phyloP scores from a whole-genome alignment of 257 asterid genomes.

The Solanum lycopersicoides region DNA sequence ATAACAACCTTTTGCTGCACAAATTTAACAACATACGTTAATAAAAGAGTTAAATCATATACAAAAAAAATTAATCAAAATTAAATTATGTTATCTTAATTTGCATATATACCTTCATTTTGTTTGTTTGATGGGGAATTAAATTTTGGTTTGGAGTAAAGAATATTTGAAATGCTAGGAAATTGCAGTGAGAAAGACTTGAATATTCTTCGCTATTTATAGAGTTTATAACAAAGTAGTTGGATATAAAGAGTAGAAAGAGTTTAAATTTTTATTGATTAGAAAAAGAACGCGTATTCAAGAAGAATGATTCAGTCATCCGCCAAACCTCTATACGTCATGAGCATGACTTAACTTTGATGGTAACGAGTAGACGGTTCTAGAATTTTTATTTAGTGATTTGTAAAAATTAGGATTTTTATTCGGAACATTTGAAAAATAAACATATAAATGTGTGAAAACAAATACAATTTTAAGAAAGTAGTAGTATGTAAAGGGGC shows the following conservation, averaged over 20 bases:
- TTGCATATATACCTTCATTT: not conserved
- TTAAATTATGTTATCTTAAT: not conserved
- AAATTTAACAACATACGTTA: not conserved
- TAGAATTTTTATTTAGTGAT: no score
- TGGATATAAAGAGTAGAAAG: not conserved
- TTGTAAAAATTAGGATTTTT: no score
- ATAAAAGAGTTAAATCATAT: not conserved
- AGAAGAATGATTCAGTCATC: not conserved
- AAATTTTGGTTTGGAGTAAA: not conserved
- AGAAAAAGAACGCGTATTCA: not conserved
- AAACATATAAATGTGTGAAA: no score
- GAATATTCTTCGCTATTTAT: not conserved
- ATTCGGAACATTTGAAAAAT: no score
- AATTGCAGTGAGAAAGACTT: not conserved
- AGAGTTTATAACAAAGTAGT: not conserved
- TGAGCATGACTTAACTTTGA: not conserved
- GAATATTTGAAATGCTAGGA: not conserved
- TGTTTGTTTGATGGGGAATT: not conserved
- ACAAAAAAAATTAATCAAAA: no score
- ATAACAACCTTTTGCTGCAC: slow-evolving; percentile 1
- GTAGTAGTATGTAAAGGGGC: no score
- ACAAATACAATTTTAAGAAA: no score
- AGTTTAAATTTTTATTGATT: no score
- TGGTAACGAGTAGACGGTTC: no score
- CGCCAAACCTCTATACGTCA: not conserved